Evolutionary conservation across 805 yeast genomes (phyloP).

Genomic region (Suhomyces canberraensis): DNA sequence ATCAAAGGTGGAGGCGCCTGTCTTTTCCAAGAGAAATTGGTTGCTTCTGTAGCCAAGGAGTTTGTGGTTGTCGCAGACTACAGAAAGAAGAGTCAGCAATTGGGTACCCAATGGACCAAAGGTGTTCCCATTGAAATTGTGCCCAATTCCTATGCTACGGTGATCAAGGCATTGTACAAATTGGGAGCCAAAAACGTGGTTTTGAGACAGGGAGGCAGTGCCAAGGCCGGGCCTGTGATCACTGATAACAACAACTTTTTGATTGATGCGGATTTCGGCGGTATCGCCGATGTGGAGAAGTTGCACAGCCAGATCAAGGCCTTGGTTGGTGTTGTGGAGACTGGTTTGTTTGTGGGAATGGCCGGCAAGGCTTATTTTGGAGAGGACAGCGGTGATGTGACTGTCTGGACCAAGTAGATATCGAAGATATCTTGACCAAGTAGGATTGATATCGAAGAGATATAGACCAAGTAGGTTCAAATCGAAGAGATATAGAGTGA

Average conservation of each 20-base stretch:
- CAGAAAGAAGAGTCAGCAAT: constrained; percentile 66
- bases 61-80: constrained; percentile 91
- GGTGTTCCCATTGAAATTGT: constrained; percentile 97
- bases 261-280: constrained; percentile 90
- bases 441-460: too few relatives aligned
- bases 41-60: constrained; percentile 72
- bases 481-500: too few relatives aligned
- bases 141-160: constrained; percentile 81
- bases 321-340: constrained; percentile 92
- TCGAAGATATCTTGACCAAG: too few relatives aligned
- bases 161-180: constrained; percentile 54
- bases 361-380: constrained; percentile 88
- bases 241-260: constrained; percentile 94
- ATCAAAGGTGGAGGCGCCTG: constrained; percentile 99
- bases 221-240: constrained; percentile 95
- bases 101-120: constrained; percentile 81
- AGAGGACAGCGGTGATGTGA: constrained; percentile 63
- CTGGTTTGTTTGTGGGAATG: constrained; percentile 78
- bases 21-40: constrained; percentile 91
- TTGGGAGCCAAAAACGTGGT: constrained; percentile 63
- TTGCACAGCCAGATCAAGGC: constrained; percentile 67
- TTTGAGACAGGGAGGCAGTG: constrained; percentile 81
- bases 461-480: too few relatives aligned
- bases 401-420: constrained; percentile 11
- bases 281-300: constrained; percentile 46